Evolutionary conservation across 495 filamentous ascomycete species (phyloP), one percentile per base, ranked within the genome.

Genomic region (Penicillium angulare): DNA sequence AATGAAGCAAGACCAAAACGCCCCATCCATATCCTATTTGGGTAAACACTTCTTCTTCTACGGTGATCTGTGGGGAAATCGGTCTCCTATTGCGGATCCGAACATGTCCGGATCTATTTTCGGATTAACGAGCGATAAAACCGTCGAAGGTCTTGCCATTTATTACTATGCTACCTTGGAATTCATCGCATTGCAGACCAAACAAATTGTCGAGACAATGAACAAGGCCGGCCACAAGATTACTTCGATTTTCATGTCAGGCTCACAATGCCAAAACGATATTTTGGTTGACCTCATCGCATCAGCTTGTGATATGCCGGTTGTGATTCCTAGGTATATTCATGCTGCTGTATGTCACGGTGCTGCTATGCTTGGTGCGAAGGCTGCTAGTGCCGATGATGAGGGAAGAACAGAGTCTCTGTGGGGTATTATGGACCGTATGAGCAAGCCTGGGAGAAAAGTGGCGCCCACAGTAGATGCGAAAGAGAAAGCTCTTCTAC

Each of bases 21-120:
- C 88, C 9, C 92, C 91, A 0, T 82, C 79, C 47, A 79, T 97
- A 27, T 83, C 86, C n/a, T 95, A 87, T 59, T 76, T 98, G 0
- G 89, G 79, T 13, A 87, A 93, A 6, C 92, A 97, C 67, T 85
- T 95, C 68, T 98, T 97, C 80, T 95, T 98, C 76, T 97, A 97
- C 62, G 93, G 93, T 46, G 93, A 98, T 61, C 81, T 96, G n/a
- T 97, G 93, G 79, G 93, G 93, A 33, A 98, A 98, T 68, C 85
- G 93, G 24, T 95, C 89, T 15, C 93, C 93, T 5, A 82, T 98
- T 48, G 92, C 92, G 0, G 90, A 98, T 59, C 79, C 92, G 1
- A 83, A 81, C 64, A 98, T 98, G 93, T 84, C 83, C 23, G 93
- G 93, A 24, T 83, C 91, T 1, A 79, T 93, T 38, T 83, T 95